Evolutionary conservation across 1,284 basidiomycete genomes (phyloP).

Genomic region (Earliella scabrosa): DNA sequence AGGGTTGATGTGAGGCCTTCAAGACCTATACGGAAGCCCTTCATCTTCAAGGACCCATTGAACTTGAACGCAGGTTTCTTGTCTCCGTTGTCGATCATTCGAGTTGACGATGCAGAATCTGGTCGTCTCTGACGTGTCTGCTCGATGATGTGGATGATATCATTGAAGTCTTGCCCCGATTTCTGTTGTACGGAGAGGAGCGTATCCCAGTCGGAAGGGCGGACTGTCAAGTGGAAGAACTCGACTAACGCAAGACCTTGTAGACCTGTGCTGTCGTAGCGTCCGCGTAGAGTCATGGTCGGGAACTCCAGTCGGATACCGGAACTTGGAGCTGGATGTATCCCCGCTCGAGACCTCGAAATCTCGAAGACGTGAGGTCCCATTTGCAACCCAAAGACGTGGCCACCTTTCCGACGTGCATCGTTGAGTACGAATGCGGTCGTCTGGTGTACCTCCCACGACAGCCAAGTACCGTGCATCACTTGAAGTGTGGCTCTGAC

Average conservation of each 20-base stretch:
- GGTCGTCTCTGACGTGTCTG: conserved; percentile 54
- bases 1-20: conserved; percentile 73
- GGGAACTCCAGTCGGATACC: conserved; percentile 69
- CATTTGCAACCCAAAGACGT: conserved; percentile 67
- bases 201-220: conserved; percentile 82
- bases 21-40: conserved; percentile 78
- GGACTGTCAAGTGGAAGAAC: conserved; percentile 71
- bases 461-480: conserved; percentile 85
- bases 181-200: conserved; percentile 81
- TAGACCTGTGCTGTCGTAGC: conserved; percentile 51
- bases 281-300: conserved; percentile 61
- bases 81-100: conserved; percentile 4
- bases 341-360: conserved; percentile 48
- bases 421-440: conserved; percentile 48
- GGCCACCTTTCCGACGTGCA: conserved; percentile 37
- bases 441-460: conserved; percentile 64
- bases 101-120: conserved; percentile 14
- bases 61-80: conserved; percentile 36
- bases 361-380: conserved; percentile 68
- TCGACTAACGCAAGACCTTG: conserved; percentile 66
- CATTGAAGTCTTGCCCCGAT: conserved; percentile 85
- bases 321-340: conserved; percentile 42
- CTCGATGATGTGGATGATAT: conserved; percentile 67
- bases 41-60: conserved; percentile 64
- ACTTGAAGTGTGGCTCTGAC: conserved; percentile 70